Percentiles rank a stretch among this genome's conserved stretches.
phyloP scores from a whole-genome alignment of 208 protist genomes.

The Crithidia bombi region DNA sequence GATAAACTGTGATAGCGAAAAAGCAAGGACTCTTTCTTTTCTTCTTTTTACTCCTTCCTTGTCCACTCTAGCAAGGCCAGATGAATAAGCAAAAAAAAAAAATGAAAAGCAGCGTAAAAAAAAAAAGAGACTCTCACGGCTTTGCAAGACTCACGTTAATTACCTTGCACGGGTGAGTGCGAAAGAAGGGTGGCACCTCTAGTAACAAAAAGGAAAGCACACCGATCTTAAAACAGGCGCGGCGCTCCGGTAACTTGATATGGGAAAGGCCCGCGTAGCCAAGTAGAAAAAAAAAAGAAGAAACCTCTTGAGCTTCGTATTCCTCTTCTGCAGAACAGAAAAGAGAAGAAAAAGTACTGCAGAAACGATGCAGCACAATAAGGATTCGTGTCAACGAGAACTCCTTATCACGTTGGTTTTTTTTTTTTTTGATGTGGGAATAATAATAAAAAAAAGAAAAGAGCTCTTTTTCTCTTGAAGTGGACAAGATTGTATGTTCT shows the following conservation, averaged over 20 bases:
- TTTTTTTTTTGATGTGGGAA: constrained; percentile 1
- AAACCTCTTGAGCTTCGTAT: background rate
- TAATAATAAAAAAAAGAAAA: constrained; percentile 10
- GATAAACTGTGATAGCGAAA: too few relatives aligned
- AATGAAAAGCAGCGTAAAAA: background rate
- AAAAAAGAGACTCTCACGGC: background rate
- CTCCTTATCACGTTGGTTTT: background rate
- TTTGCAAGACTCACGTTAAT: background rate
- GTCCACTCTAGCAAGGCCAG: too few relatives aligned
- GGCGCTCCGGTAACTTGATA: constrained; percentile 9
- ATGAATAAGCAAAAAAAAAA: background rate
- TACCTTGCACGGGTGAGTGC: constrained; percentile 2
- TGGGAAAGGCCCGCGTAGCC: background rate
- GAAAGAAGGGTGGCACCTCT: background rate
- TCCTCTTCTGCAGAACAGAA: background rate
- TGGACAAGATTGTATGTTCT: background rate
- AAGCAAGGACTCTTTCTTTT: background rate
- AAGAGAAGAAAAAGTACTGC: constrained; percentile 1
- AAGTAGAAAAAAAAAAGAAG: too few relatives aligned
- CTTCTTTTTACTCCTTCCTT: background rate
- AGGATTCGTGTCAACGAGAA: constrained; percentile 16
- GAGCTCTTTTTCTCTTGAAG: constrained; percentile 11
- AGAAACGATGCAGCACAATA: background rate
- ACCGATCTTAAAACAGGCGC: constrained; percentile 1
- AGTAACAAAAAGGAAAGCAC: background rate